Evolutionary conservation across 2,329 filamentous ascomycete species (phyloP), one percentile per base, ranked within the genome.

Genomic region (Neopestalotiopsis rosae): DNA sequence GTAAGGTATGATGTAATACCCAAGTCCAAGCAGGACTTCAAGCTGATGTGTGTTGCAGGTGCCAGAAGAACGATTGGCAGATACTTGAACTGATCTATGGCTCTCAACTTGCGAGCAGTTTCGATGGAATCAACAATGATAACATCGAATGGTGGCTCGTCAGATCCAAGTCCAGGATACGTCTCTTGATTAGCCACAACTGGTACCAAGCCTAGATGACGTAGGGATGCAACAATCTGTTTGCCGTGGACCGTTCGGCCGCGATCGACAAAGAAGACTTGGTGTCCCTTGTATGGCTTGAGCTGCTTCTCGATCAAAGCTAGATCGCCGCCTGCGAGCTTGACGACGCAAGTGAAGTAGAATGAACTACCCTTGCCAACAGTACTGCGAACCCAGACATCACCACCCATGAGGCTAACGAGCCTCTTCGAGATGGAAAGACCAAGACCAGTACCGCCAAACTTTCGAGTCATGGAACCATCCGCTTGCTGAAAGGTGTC

Each of bases 1-100:
- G 96, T 98, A 94, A 98, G 98, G 81, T 98, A 98, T 65, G 95
- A 98, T n/a, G 95, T 97, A 74, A 99, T 97, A 71, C 96, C 95
- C 72, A 98, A 88, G 79, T 98, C 96, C 69, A 98, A 84, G 69
- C 95, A 96, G 3, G 94, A 96, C 83, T 97, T 97, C 74, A 99
- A 87, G 79, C 91, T 97, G 73, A 98, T 94, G 70, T 95, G 93
- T 13, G 98, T 94, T 45, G 94, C 86, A 0, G 95, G 94, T 59
- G 94, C 96, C 61, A 98, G 84, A 70, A 98, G 89, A 58, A 99
- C 95, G 72, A 99, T 95, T 2, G 96, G 96, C 61, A 98, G 94
- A 78, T 98, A 98, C 84, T 98, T 98, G 87, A 98, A 97, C 79
- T 97, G 94, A 77, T 98, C 95, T 65, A 96, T 92, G 12, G 93